Conservation (phyloP, 345 rosid genomes). For the Stellera chamaejasme region DNA sequence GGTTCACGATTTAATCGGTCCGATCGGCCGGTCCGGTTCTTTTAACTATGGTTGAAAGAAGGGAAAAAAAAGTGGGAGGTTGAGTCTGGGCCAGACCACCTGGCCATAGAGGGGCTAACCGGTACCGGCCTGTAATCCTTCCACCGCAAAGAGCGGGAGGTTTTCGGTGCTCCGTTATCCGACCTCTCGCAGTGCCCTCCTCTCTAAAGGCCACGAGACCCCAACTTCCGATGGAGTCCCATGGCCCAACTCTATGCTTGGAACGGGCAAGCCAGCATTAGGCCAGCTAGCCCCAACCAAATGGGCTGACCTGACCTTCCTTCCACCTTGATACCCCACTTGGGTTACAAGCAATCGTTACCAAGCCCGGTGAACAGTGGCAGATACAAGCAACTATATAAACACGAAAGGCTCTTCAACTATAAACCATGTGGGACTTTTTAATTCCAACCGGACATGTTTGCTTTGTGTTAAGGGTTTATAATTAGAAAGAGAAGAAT, state of each 20-base stretch:
- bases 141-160: slow-evolving; percentile 27
- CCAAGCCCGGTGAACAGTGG: background rate
- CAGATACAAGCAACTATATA: too few species aligned
- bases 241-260: slow-evolving; percentile 12
- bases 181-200: slow-evolving; percentile 23
- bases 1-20: too few species aligned
- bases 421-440: too few species aligned
- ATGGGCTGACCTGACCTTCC: background rate
- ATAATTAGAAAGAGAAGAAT: slow-evolving; percentile 31
- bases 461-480: too few species aligned
- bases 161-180: slow-evolving; percentile 28
- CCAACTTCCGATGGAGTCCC: slow-evolving; percentile 7
- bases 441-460: too few species aligned
- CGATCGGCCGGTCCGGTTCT: too few species aligned
- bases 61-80: too few species aligned
- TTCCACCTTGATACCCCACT: slow-evolving; percentile 7
- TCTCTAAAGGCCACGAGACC: background rate
- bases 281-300: background rate
- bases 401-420: too few species aligned
- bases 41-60: too few species aligned
- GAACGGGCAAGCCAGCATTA: slow-evolving; percentile 7
- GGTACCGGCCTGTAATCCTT: slow-evolving; percentile 20
- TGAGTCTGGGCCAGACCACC: background rate
- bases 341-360: slow-evolving; percentile 14
- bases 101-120: background rate